phyloP scores from a whole-genome alignment of 2,329 filamentous ascomycete species.

The Ilyonectria mors-panacis region DNA sequence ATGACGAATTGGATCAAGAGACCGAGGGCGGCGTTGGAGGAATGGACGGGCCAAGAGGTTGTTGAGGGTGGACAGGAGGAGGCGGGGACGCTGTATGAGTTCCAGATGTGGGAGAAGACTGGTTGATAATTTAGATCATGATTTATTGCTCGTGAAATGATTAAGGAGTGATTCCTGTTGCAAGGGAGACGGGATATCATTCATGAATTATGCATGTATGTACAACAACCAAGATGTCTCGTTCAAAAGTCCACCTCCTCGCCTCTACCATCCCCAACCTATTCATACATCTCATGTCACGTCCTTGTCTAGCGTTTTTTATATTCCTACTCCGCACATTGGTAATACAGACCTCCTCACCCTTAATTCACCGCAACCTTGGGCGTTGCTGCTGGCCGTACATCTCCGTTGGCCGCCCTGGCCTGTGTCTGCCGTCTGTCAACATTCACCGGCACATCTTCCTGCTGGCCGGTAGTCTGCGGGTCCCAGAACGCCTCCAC shows the following conservation, averaged over 20 bases:
- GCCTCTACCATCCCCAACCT: conserved; percentile 23
- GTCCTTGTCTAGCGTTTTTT: conserved; percentile 33
- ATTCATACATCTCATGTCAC: conserved; percentile 41
- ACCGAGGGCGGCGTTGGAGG: conserved; percentile 67
- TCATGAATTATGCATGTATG: conserved; percentile 36
- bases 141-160: conserved; percentile 28
- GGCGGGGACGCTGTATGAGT: conserved; percentile 76
- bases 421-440: conserved; percentile 38
- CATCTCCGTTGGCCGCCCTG: conserved; percentile 27
- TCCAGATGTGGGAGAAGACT: conserved; percentile 80
- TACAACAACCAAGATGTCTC: conserved; percentile 33
- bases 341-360: conserved; percentile 42
- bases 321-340: conserved; percentile 33
- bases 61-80: conserved; percentile 72
- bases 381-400: conserved; percentile 25
- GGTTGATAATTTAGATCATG: conserved; percentile 31
- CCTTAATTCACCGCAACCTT: conserved; percentile 43
- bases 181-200: conserved; percentile 39
- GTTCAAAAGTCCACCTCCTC: conserved; percentile 15
- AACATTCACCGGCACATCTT: conserved; percentile 30
- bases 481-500: conserved; percentile 61
- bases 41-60: conserved; percentile 77
- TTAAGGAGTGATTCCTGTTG: background rate
- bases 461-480: conserved; percentile 55
- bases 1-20: conserved; percentile 68